Evolutionary conservation across 257 asterid genomes (phyloP).

Genomic region (Plectranthus barbatus): DNA sequence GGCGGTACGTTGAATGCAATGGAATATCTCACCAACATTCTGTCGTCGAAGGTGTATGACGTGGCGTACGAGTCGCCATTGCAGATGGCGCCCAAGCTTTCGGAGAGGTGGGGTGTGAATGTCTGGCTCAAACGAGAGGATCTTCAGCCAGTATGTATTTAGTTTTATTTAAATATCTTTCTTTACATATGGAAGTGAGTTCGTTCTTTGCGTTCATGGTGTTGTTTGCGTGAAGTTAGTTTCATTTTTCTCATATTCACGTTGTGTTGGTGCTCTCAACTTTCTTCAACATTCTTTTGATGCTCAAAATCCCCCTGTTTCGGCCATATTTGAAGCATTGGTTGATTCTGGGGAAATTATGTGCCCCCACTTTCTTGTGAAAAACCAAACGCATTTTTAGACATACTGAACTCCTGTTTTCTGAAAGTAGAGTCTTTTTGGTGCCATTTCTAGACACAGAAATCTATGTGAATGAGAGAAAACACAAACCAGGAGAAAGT

Average conservation of each 20-base stretch:
- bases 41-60: slow-evolving; percentile 87
- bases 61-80: slow-evolving; percentile 82
- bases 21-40: slow-evolving; percentile 76
- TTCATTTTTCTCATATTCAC: neutral
- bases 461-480: neutral
- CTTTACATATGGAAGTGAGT: neutral
- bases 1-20: slow-evolving; percentile 36
- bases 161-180: neutral
- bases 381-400: slow-evolving; percentile 12
- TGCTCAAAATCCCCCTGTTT: no score
- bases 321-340: neutral
- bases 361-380: neutral
- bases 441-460: neutral
- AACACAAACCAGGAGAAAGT: neutral
- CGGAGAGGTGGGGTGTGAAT: slow-evolving; percentile 60
- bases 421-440: neutral
- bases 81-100: slow-evolving; percentile 69
- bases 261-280: neutral
- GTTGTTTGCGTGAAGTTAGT: neutral
- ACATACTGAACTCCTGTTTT: no score
- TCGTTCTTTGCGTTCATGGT: neutral
- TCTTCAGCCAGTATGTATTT: slow-evolving; percentile 63
- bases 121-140: slow-evolving; percentile 94
- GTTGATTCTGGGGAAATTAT: neutral
- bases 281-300: neutral